Base-by-base conservation (phyloP, 2,329 filamentous ascomycete species). In the Dactylellina haptotyla region DNA sequence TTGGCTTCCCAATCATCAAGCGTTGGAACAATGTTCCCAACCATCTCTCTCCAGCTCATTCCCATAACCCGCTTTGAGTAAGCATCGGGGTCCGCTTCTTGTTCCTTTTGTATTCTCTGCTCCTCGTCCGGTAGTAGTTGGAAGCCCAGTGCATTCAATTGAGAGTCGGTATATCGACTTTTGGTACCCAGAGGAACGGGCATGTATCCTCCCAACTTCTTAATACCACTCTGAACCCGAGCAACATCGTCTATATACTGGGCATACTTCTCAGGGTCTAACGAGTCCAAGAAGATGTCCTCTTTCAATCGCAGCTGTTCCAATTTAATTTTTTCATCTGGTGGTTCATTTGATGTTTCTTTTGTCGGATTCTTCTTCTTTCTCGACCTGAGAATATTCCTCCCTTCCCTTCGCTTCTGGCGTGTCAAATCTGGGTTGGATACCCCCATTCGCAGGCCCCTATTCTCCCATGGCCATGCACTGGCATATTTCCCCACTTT, bases 141-240 rank as follows among this genome's bases (percentile, higher is more conserved):
- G 10, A 53, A 59, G 1, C 63, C 63, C 2, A 51, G 25, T 18
- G 37, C 28, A 1, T 6, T 53, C 28, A 53, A 18, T 14, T 45
- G 25, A 10, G 45, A 3, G 10, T 45, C 54, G 3, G 4, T 18
- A 14, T 43, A 59, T 16, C 45, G 32, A 8, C 53, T 41, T 12
- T 54, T 16, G 41, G 59, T 16, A 3, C 37, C 54, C 14, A 45
- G 28, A 18, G 63, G 63, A n/a, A 67, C 16, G 16, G 63, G 53
- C 45, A 67, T 43, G 12, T 67, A 67, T 12, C 63, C 63, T 20
- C 23, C 25, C 4, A 25, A 23, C 26, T 32, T 4, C 16, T 14
- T 18, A 2, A 59, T 51, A 32, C 28, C 25, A 1, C 4, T 6
- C 18, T 48, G 51, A 10, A n/a, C 12, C 0, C 12, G 10, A 30